Evolutionary conservation across 495 filamentous ascomycete genomes (phyloP).

Genomic region (Viridothelium virens): DNA sequence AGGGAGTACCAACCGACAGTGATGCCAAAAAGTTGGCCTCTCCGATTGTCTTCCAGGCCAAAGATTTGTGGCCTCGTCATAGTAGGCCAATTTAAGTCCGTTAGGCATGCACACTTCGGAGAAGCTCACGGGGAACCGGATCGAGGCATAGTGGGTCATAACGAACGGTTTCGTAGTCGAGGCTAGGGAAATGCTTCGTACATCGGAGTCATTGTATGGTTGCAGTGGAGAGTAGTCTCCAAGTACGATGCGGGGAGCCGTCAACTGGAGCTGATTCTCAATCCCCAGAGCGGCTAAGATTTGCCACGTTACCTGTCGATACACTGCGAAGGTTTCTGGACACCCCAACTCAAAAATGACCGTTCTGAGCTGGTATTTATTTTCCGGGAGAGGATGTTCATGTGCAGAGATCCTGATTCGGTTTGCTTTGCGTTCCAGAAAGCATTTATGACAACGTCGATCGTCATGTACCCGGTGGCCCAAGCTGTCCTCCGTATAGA

Average conservation of each 20-base stretch:
- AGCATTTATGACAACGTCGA: slow-evolving; percentile 37
- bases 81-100: slow-evolving; percentile 31
- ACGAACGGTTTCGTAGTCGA: slow-evolving; percentile 37
- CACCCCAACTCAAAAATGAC: slow-evolving; percentile 42
- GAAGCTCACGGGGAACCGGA: slow-evolving; percentile 30
- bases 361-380: slow-evolving; percentile 26
- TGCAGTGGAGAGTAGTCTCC: slow-evolving; percentile 23
- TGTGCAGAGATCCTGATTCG: slow-evolving; percentile 37
- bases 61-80: slow-evolving; percentile 24
- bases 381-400: slow-evolving; percentile 42
- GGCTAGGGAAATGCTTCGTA: slow-evolving; percentile 30
- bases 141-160: slow-evolving; percentile 30
- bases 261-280: slow-evolving; percentile 10
- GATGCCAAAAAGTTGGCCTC: slow-evolving; percentile 28
- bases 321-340: slow-evolving; percentile 35
- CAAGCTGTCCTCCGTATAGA: slow-evolving; percentile 19
- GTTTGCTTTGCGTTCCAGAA: slow-evolving; percentile 24
- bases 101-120: slow-evolving; percentile 26
- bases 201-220: slow-evolving; percentile 10
- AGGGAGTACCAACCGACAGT: slow-evolving; percentile 30
- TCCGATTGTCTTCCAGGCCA: slow-evolving; percentile 24
- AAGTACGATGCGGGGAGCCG: slow-evolving; percentile 16
- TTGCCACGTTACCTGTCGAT: slow-evolving; percentile 41
- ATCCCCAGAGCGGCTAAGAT: slow-evolving; percentile 28
- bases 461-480: slow-evolving; percentile 20